Evolutionary conservation across 352 stramenopile genomes (phyloP).

Genomic region (Phytophthora citrophthora): DNA sequence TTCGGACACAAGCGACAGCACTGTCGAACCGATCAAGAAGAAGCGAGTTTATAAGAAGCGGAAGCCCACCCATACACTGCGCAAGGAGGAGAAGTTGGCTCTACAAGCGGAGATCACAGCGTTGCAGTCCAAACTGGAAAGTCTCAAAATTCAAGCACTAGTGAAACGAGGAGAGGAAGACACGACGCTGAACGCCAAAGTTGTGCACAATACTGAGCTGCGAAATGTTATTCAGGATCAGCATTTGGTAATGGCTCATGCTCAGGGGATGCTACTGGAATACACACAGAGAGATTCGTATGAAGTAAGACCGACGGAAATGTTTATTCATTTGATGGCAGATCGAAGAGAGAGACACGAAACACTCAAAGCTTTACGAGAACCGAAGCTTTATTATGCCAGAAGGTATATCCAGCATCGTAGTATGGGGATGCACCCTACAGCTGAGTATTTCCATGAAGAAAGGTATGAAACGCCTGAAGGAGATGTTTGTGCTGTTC

Average conservation of each 20-base stretch:
- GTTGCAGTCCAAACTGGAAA: slow-evolving; percentile 29
- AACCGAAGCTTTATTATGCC: slow-evolving; percentile 33
- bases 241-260: slow-evolving; percentile 30
- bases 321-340: slow-evolving; percentile 28
- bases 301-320: slow-evolving; percentile 34
- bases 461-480: slow-evolving; percentile 46
- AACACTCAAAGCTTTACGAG: slow-evolving; percentile 32
- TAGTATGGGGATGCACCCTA: slow-evolving; percentile 34
- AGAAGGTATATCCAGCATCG: slow-evolving; percentile 40
- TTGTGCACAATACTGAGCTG: slow-evolving; percentile 21
- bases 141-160: slow-evolving; percentile 25
- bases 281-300: slow-evolving; percentile 26
- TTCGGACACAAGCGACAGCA: slow-evolving; percentile 1
- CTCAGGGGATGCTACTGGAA: slow-evolving; percentile 24
- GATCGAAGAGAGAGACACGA: slow-evolving; percentile 37
- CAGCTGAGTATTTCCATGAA: slow-evolving; percentile 36
- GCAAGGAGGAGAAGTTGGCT: slow-evolving; percentile 34
- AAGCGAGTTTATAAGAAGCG: slow-evolving; percentile 31
- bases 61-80: slow-evolving; percentile 28
- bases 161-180: slow-evolving; percentile 19
- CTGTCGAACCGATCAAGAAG: slow-evolving; percentile 9
- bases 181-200: slow-evolving; percentile 1
- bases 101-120: slow-evolving; percentile 18
- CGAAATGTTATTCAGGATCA: slow-evolving; percentile 30
- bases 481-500: slow-evolving; percentile 48